phyloP scores from a whole-genome alignment of 257 asterid species.

The Nicotiana undulata region DNA sequence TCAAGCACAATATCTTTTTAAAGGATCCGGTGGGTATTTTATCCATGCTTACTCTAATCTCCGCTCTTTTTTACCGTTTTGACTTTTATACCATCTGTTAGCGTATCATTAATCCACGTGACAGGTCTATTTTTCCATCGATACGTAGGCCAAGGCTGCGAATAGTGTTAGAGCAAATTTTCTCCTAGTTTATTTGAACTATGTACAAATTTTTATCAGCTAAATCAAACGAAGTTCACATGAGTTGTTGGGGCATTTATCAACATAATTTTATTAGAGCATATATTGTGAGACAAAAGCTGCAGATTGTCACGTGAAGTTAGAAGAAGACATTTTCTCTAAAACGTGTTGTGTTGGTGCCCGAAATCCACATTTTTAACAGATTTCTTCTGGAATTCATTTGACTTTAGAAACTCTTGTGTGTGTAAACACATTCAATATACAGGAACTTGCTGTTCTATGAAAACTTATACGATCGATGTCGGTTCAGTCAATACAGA shows the following conservation, averaged over 20 bases:
- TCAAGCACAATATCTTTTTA: too few relatives aligned
- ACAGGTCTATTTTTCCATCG: too few relatives aligned
- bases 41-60: too few relatives aligned
- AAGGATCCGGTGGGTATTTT: too few relatives aligned
- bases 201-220: background rate
- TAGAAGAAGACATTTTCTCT: background rate
- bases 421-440: background rate
- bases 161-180: too few relatives aligned
- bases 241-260: background rate
- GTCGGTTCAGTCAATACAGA: background rate
- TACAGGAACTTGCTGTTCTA: background rate
- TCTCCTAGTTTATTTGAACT: too few relatives aligned
- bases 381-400: background rate
- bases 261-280: background rate
- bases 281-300: background rate
- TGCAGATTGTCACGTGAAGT: background rate
- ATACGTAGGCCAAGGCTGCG: too few relatives aligned
- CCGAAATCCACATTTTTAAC: background rate
- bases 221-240: background rate
- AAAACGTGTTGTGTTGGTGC: background rate
- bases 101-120: too few relatives aligned
- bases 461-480: background rate
- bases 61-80: too few relatives aligned
- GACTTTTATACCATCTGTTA: too few relatives aligned
- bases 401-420: background rate